Percentiles rank a stretch among this genome's conserved stretches.
phyloP scores from a whole-genome alignment of 2,329 filamentous ascomycete species.

The Aspergillus floridensis region DNA sequence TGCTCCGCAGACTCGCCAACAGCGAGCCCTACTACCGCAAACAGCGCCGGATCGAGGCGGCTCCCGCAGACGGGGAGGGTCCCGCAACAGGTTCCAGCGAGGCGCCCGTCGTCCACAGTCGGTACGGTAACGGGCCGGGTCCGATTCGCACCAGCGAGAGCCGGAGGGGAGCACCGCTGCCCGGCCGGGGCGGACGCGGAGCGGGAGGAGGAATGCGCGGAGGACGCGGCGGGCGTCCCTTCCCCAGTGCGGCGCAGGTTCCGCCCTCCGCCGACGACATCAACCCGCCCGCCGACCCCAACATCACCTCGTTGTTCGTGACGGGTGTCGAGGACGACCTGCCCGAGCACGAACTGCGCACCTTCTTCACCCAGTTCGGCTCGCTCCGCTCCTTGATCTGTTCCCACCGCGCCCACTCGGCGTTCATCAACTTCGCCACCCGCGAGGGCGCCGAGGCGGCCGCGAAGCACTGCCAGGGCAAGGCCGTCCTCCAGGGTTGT shows the following conservation, averaged over 20 bases:
- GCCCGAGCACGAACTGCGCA: slow-evolving; percentile 84
- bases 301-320: slow-evolving; percentile 89
- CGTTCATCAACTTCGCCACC: slow-evolving; percentile 91
- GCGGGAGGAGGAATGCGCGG: slow-evolving; percentile 36
- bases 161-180: slow-evolving; percentile 38
- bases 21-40: slow-evolving; percentile 96
- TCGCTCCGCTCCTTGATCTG: slow-evolving; percentile 91
- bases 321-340: slow-evolving; percentile 96
- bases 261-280: slow-evolving; percentile 84
- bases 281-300: slow-evolving; percentile 75
- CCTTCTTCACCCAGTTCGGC: slow-evolving; percentile 85
- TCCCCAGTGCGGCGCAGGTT: slow-evolving; percentile 68
- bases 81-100: slow-evolving; percentile 36
- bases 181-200: slow-evolving; percentile 47
- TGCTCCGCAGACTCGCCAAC: slow-evolving; percentile 78
- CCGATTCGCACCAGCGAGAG: slow-evolving; percentile 71
- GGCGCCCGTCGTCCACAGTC: slow-evolving; percentile 41
- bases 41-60: slow-evolving; percentile 70
- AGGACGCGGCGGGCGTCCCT: slow-evolving; percentile 54
- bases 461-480: slow-evolving; percentile 78
- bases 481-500: slow-evolving; percentile 85
- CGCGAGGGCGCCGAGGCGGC: slow-evolving; percentile 82
- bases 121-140: slow-evolving; percentile 53
- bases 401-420: slow-evolving; percentile 95
- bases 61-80: slow-evolving; percentile 42